Evolutionary conservation across 371 early-diverging fungal species (phyloP).

Genomic region (Rhizopus stolonifer): DNA sequence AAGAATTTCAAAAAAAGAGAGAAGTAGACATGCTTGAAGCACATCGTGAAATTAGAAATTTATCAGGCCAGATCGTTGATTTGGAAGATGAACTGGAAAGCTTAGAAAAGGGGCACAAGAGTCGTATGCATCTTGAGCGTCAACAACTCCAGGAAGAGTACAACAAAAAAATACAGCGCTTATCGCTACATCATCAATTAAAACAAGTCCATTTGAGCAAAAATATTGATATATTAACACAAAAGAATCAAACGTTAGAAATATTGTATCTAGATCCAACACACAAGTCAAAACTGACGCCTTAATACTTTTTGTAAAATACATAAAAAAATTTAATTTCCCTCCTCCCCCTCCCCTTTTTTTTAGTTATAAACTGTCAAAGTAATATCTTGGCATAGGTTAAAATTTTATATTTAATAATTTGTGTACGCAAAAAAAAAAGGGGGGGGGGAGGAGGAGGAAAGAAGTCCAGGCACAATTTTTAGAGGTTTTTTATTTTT

Average conservation of each 20-base stretch:
- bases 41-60: constrained; percentile 16
- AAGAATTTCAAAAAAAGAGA: constrained; percentile 10
- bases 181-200: not conserved
- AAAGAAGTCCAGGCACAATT: too few species aligned
- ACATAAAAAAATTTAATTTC: too few species aligned
- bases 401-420: too few species aligned
- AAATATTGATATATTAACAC: constrained; percentile 6
- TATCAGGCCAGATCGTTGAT: constrained; percentile 18
- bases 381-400: too few species aligned
- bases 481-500: too few species aligned
- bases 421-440: too few species aligned
- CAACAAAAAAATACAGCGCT: constrained; percentile 4
- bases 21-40: constrained; percentile 12
- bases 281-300: constrained; percentile 10
- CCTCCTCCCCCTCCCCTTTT: too few species aligned
- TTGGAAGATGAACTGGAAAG: constrained; percentile 18
- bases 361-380: too few species aligned
- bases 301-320: too few species aligned
- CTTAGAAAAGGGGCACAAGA: constrained; percentile 1
- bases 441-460: too few species aligned
- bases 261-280: constrained; percentile 16
- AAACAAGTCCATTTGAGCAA: constrained; percentile 5
- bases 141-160: not conserved
- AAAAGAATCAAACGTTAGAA: constrained; percentile 18
- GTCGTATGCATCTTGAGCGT: not conserved